Conservation (phyloP, 2,329 filamentous ascomycete species). For the Raffaelea arxii region DNA sequence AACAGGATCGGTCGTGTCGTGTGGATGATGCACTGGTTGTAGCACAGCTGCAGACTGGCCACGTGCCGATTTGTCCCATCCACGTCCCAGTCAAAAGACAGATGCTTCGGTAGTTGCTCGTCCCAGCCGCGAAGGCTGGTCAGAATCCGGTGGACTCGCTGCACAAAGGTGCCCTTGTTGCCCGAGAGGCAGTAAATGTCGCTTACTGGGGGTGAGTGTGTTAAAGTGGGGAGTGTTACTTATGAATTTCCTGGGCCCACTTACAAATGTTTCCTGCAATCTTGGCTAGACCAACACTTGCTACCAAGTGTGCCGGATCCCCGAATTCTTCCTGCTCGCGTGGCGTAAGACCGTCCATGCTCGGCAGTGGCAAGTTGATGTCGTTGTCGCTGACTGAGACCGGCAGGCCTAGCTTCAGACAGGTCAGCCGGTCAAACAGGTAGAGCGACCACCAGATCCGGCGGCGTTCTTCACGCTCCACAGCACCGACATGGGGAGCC, state of each 20-base stretch:
- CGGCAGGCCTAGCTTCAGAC: conserved; percentile 36
- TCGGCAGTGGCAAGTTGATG: conserved; percentile 20
- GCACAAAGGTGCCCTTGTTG: conserved; percentile 20
- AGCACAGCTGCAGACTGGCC: neutral
- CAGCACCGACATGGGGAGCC: conserved; percentile 26
- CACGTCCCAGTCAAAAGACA: conserved; percentile 10
- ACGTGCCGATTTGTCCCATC: neutral
- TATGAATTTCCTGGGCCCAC: neutral
- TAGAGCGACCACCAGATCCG: conserved; percentile 34
- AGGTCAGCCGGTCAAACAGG: conserved; percentile 36
- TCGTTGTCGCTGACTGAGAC: conserved; percentile 38
- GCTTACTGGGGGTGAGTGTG: conserved; percentile 1
- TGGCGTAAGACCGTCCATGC: conserved; percentile 27
- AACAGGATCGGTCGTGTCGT: conserved; percentile 21
- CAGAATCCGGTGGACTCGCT: conserved; percentile 22
- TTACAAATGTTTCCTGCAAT: conserved; percentile 14
- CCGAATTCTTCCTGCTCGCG: conserved; percentile 24
- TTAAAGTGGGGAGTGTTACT: neutral
- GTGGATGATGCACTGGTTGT: conserved; percentile 24
- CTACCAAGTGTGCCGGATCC: conserved; percentile 21
- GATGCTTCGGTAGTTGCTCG: conserved; percentile 19
- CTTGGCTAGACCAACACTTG: conserved; percentile 27
- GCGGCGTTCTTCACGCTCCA: conserved; percentile 25
- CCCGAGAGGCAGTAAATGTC: conserved; percentile 22
- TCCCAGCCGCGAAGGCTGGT: conserved; percentile 21